Conservation (phyloP, 2,329 filamentous ascomycete genomes). For the Amauroascus niger region DNA sequence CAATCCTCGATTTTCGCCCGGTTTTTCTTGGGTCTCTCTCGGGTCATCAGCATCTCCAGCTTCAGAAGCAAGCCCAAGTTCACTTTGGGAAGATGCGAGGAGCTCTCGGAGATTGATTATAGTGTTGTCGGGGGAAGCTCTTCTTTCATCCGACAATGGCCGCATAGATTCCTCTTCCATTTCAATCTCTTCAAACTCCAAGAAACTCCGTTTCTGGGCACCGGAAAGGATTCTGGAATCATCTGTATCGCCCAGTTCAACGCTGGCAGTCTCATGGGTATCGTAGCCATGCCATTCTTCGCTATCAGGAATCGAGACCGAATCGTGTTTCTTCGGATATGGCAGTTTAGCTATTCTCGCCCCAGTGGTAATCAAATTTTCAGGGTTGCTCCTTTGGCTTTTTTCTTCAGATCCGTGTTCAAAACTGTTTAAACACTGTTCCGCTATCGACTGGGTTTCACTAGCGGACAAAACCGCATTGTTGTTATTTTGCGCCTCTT, state of each 20-base stretch:
- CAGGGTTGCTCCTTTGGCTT: neutral
- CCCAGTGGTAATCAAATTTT: neutral
- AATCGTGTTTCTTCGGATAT: constrained; percentile 7
- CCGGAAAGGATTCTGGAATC: neutral
- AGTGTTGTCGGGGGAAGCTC: neutral
- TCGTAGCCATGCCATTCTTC: constrained; percentile 14
- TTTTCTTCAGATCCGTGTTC: neutral
- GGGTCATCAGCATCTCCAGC: neutral
- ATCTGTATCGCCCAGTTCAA: constrained; percentile 30
- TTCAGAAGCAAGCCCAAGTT: neutral
- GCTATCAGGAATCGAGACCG: constrained; percentile 9
- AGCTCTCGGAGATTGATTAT: neutral
- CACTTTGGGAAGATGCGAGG: neutral
- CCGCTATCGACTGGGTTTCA: neutral
- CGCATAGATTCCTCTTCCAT: neutral
- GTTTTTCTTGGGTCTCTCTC: neutral
- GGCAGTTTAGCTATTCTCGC: neutral
- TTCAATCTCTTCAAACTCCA: constrained; percentile 1
- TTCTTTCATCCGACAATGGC: neutral
- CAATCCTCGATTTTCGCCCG: neutral
- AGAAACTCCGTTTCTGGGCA: neutral
- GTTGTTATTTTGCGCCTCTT: neutral
- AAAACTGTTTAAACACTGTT: neutral
- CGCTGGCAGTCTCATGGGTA: constrained; percentile 29
- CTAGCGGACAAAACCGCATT: neutral